A percentile compares a stretch with the other conserved stretches of the same genome.
Evolutionary conservation across 148 eudicot species (phyloP).

Genomic region (Arctostaphylos glauca): DNA sequence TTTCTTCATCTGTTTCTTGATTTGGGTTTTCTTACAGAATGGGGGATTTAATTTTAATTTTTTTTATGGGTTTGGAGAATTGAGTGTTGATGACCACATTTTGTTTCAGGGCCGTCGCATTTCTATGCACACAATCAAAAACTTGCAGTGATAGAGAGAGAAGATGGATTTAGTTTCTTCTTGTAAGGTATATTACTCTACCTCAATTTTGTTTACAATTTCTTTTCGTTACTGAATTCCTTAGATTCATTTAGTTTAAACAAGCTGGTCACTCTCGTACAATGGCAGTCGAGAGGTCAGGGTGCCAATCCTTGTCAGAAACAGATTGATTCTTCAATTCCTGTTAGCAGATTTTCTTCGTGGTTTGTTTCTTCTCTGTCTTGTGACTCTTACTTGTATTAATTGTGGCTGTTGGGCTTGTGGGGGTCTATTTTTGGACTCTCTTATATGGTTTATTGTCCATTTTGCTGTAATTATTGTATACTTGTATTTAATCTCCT

Average conservation of each 20-base stretch:
- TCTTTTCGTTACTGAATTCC: not conserved
- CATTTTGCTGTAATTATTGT: not conserved
- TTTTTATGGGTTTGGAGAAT: not conserved
- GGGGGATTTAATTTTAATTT: not conserved
- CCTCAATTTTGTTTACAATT: not conserved
- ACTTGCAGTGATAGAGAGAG: not conserved
- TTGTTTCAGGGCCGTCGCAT: not conserved
- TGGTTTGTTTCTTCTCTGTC: not conserved
- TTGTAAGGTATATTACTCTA: not conserved
- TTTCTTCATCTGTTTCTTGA: not conserved
- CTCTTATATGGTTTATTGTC: not conserved
- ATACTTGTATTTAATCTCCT: not conserved
- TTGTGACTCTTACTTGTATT: not conserved
- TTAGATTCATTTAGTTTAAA: not conserved
- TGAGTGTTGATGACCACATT: not conserved
- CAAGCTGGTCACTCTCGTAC: not conserved
- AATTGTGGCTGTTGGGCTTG: not conserved
- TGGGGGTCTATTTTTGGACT: not conserved
- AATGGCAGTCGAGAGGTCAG: not conserved
- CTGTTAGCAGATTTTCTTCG: not conserved
- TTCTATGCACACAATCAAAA: not conserved
- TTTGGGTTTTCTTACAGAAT: not conserved
- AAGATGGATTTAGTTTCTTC: conserved; percentile 10
- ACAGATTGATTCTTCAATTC: not conserved
- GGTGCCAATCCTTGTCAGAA: not conserved